A percentile compares a stretch with the other conserved stretches of the same genome.
Conservation (phyloP, 345 rosid genomes). For the Populus alba region DNA sequence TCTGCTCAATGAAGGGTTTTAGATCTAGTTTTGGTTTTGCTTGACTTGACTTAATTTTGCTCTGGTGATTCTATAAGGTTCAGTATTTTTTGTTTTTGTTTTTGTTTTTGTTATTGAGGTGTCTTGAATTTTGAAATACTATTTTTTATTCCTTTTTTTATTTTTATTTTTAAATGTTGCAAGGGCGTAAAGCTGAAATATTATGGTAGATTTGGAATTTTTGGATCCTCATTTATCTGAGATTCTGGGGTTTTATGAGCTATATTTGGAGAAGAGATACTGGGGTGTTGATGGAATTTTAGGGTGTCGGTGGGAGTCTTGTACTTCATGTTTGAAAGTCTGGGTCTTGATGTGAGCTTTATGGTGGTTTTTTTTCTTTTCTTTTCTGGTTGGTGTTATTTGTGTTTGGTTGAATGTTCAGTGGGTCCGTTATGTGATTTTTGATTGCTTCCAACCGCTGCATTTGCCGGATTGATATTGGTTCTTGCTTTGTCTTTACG, state of each 20-base stretch:
- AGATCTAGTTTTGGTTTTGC: neutral
- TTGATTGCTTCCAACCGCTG: neutral
- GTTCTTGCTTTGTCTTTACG: neutral
- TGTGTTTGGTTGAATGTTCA: neutral
- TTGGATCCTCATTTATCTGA: neutral
- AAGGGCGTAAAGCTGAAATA: neutral
- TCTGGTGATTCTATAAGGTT: neutral
- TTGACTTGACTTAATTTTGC: neutral
- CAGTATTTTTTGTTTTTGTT: neutral
- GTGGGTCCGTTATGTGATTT: neutral
- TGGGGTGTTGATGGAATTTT: neutral
- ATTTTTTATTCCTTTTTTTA: neutral
- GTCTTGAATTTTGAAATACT: neutral
- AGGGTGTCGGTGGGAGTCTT: neutral
- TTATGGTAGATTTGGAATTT: neutral
- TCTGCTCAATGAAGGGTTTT: neutral
- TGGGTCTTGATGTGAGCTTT: constrained; percentile 1
- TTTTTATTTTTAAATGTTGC: neutral
- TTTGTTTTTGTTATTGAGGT: neutral
- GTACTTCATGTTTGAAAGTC: neutral
- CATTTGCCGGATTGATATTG: neutral
- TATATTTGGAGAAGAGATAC: neutral
- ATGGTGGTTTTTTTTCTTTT: neutral
- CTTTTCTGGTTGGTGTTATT: neutral
- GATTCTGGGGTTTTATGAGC: neutral